Percentiles rank a stretch among this genome's conserved stretches.
These are phyloP conservation scores for Favolaschia claudopus DNA, from an alignment of 768 basidiomycete species.

Conservation along the genomic window DNA sequence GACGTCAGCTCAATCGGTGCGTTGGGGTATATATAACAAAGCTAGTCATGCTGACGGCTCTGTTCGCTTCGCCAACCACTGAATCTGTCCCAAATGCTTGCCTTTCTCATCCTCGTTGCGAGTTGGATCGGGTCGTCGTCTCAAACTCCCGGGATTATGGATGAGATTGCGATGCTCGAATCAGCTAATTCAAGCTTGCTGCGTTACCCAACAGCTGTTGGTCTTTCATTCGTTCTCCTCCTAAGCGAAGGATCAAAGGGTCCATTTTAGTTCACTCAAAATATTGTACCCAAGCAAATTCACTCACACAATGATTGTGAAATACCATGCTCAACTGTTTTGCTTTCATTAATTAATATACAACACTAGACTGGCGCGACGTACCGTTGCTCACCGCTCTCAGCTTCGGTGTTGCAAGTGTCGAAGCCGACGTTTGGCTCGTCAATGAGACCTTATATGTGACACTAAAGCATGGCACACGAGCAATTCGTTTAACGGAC, in stretches of 20 bases:
- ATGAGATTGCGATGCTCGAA: conserved; percentile 34
- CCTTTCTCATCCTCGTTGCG: not conserved
- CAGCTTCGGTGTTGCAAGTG: conserved; percentile 56
- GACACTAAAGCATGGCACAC: conserved; percentile 22
- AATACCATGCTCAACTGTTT: conserved; percentile 6
- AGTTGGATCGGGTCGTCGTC: conserved; percentile 2
- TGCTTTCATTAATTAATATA: not conserved
- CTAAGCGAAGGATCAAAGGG: too few relatives aligned
- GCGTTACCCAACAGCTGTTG: conserved; percentile 47
- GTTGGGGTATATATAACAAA: not conserved
- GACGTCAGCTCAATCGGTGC: not conserved
- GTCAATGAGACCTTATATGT: conserved; percentile 53
- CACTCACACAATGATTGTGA: conserved; percentile 65
- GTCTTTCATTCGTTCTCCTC: too few relatives aligned
- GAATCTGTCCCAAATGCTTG: not conserved
- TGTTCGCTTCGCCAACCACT: not conserved
- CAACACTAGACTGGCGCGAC: conserved; percentile 55
- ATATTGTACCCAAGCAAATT: conserved; percentile 55
- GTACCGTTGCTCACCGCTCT: conserved; percentile 57
- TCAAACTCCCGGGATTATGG: conserved; percentile 23
- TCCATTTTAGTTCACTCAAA: conserved; percentile 49
- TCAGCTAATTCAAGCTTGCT: conserved; percentile 46
- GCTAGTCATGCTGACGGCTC: not conserved
- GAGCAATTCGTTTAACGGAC: not conserved
- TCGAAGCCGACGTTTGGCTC: conserved; percentile 63